Evolutionary conservation across 345 rosid species (phyloP).

Genomic region (Melaleuca alternifolia): DNA sequence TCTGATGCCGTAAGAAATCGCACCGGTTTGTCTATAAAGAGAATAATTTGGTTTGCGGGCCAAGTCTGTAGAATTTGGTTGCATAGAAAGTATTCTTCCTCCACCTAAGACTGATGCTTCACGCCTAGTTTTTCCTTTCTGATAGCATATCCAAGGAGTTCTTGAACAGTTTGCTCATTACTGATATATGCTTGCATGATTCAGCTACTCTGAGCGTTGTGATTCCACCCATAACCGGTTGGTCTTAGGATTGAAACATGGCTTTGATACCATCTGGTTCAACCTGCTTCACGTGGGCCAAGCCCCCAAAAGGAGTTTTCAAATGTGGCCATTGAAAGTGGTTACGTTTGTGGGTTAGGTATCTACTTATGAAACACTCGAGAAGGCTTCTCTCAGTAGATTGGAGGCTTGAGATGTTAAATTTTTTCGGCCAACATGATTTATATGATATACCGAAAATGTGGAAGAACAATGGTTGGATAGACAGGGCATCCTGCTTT

Average conservation of each 20-base stretch:
- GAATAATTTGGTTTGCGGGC: background rate
- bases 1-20: background rate
- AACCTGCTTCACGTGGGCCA: background rate
- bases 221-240: background rate
- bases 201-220: background rate
- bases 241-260: background rate
- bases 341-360: background rate
- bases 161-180: background rate
- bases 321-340: background rate
- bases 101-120: background rate
- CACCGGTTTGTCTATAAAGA: background rate
- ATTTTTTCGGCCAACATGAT: background rate
- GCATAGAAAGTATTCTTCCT: background rate
- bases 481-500: background rate
- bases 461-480: background rate
- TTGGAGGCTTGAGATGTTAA: background rate
- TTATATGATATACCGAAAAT: background rate
- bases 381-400: too few relatives aligned
- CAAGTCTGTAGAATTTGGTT: background rate
- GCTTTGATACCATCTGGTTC: background rate
- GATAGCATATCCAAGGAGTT: background rate
- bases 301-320: background rate
- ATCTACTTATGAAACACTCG: too few relatives aligned
- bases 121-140: background rate
- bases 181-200: background rate